A percentile compares a stretch with the other conserved stretches of the same genome.
These are phyloP conservation scores for Elsinoe batatas DNA, from an alignment of 2,329 filamentous ascomycete genomes.

Conservation along the genomic window DNA sequence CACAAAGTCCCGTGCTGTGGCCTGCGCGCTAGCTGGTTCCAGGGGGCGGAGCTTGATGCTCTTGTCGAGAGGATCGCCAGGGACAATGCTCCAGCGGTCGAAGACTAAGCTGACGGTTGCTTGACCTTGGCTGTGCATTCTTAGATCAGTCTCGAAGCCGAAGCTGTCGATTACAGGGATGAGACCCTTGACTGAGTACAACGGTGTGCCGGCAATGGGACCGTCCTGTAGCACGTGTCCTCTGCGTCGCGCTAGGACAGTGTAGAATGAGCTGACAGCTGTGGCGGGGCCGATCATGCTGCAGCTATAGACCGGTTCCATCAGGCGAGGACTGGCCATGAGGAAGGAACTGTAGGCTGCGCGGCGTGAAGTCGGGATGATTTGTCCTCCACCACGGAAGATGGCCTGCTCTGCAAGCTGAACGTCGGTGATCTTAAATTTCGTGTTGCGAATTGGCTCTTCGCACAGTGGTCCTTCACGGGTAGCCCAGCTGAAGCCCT, in stretches of 20 bases:
- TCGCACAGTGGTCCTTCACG: conserved; percentile 93
- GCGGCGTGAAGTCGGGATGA: conserved; percentile 87
- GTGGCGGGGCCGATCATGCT: conserved; percentile 89
- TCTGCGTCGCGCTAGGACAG: conserved; percentile 74
- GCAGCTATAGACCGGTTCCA: conserved; percentile 92
- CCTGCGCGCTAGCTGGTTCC: conserved; percentile 79
- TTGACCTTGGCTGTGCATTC: conserved; percentile 90
- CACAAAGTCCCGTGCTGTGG: conserved; percentile 89
- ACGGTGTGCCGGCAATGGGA: conserved; percentile 83
- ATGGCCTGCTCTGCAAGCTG: conserved; percentile 81
- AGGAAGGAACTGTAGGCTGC: conserved; percentile 94
- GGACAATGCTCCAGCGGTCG: conserved; percentile 91
- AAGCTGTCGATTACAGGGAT: conserved; percentile 96
- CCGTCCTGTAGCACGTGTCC: conserved; percentile 93
- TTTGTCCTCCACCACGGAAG: conserved; percentile 88
- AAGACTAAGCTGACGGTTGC: conserved; percentile 87
- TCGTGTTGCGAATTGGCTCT: conserved; percentile 97
- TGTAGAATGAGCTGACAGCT: conserved; percentile 81
- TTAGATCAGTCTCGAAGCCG: conserved; percentile 92
- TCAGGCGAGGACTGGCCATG: conserved; percentile 89
- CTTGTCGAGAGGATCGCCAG: conserved; percentile 86
- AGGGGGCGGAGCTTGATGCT: conserved; percentile 72
- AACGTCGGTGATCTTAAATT: conserved; percentile 92
- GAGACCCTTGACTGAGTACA: conserved; percentile 83
- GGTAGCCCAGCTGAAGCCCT: conserved; percentile 95